phyloP scores from a whole-genome alignment of 208 protist species.

The Vickermania spadyakhi region DNA sequence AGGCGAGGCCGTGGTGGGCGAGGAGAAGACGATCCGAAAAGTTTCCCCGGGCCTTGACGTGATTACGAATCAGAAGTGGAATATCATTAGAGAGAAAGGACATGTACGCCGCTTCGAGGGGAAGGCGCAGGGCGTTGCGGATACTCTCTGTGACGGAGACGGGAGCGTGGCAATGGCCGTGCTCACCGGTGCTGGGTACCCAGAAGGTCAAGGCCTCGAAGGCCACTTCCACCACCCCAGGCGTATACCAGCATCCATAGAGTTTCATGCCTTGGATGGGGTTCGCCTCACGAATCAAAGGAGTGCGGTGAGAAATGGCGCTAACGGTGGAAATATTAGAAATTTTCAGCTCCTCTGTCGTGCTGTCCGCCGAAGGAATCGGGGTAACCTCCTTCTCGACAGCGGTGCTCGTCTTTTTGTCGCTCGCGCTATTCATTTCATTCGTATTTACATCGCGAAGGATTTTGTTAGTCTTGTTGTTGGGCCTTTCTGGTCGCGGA shows the following conservation, averaged over 20 bases:
- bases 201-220: conserved; percentile 64
- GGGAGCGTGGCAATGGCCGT: conserved; percentile 42
- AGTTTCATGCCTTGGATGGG: conserved; percentile 13
- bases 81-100: conserved; percentile 52
- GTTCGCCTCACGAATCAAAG: background rate
- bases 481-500: background rate
- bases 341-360: background rate
- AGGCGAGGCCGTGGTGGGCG: conserved; percentile 64
- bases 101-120: conserved; percentile 23
- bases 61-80: conserved; percentile 53
- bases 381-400: background rate
- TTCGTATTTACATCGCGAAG: background rate
- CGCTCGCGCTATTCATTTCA: background rate
- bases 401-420: too few species aligned
- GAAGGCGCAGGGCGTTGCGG: conserved; percentile 17
- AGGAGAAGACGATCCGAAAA: conserved; percentile 15
- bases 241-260: conserved; percentile 28
- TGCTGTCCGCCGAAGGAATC: background rate
- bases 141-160: conserved; percentile 12
- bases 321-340: background rate
- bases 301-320: background rate
- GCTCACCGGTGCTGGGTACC: conserved; percentile 43
- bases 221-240: conserved; percentile 29
- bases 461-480: background rate
- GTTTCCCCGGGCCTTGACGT: conserved; percentile 12